These are phyloP conservation scores for Physaria fendleri DNA, from an alignment of 345 rosid genomes.

Conservation along the genomic window DNA sequence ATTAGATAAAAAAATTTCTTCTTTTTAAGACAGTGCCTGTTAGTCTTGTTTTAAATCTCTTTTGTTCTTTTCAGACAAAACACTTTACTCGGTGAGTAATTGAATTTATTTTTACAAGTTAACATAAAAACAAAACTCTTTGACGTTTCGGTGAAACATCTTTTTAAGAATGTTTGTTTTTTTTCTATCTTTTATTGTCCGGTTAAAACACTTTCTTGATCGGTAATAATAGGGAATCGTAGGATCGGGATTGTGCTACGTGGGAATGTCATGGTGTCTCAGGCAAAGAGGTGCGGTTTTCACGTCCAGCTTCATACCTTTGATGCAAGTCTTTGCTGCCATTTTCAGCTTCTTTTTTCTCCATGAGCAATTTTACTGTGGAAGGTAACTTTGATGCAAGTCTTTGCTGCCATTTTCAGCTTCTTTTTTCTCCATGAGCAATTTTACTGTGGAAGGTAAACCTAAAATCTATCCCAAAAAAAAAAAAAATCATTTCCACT, in stretches of 20 bases:
- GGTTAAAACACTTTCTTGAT: neutral
- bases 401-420: slow-evolving; percentile 59
- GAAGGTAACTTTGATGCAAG: slow-evolving; percentile 72
- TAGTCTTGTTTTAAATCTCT: too few species aligned
- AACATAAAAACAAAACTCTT: too few species aligned
- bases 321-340: slow-evolving; percentile 62
- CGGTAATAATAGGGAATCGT: slow-evolving; percentile 55
- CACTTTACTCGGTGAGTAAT: too few species aligned
- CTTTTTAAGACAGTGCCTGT: too few species aligned
- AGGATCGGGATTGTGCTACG: slow-evolving; percentile 73
- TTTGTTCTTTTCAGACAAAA: too few species aligned
- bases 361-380: slow-evolving; percentile 58
- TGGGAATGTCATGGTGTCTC: slow-evolving; percentile 88
- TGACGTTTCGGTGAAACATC: too few species aligned
- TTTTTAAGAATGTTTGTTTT: too few species aligned
- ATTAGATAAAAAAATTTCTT: too few species aligned
- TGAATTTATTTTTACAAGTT: too few species aligned
- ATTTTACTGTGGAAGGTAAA: slow-evolving; percentile 71
- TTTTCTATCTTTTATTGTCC: neutral
- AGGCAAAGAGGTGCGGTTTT: slow-evolving; percentile 70
- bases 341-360: slow-evolving; percentile 54
- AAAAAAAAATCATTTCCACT: too few species aligned
- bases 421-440: slow-evolving; percentile 59
- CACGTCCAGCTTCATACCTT: slow-evolving; percentile 71
- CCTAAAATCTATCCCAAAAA: too few species aligned